Base-by-base conservation (phyloP, 805 yeast species). In the Wickerhamomyces ciferrii region DNA sequence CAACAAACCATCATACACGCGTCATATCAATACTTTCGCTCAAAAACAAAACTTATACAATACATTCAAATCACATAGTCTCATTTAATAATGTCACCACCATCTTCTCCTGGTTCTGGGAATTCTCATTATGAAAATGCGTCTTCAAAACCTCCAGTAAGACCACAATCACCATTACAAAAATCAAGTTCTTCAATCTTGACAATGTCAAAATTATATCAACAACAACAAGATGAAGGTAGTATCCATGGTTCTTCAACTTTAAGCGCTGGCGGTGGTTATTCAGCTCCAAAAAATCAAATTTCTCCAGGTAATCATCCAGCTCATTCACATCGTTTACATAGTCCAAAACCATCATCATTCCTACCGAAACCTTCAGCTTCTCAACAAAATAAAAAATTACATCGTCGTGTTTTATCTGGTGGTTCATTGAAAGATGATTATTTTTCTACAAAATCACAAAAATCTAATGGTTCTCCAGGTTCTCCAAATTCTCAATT, bases 181-280 rank as follows among this genome's bases (percentile, higher is more conserved):
- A 46, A 43, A 29, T 58, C 62, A 7, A 44, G 59, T 7, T 50
- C 61, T 13, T 54, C 59, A 41, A 56, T 59, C 7, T 48, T 55
- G 43, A 58, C 62, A 15, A 43, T 59, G 39, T 59, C 62, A 6
- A 56, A 51, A 43, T 25, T 59, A 27, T 55, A 58, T 43, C 52
- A 55, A 21, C 57, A 47, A 41, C 45, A 50, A 23, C 50, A 50
- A 27, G 47, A 41, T 18, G 42, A 27, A 34, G 21, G 49, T 8
- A 14, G 43, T 9, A 15, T n/a, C 15, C 35, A 31, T 6, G 35
- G 35, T n/a, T 31, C 35, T 31, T 31, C 35, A 14, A 31, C 7
- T 15, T 9, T 13, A 17, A 34, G 37, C 14, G 15, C 17, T 18
- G 19, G 35, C 19, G 8, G 19, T 5, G 8, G 19, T 5, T n/a